Conservation (phyloP, 2,329 filamentous ascomycete genomes). For the Polytolypa hystricis region DNA sequence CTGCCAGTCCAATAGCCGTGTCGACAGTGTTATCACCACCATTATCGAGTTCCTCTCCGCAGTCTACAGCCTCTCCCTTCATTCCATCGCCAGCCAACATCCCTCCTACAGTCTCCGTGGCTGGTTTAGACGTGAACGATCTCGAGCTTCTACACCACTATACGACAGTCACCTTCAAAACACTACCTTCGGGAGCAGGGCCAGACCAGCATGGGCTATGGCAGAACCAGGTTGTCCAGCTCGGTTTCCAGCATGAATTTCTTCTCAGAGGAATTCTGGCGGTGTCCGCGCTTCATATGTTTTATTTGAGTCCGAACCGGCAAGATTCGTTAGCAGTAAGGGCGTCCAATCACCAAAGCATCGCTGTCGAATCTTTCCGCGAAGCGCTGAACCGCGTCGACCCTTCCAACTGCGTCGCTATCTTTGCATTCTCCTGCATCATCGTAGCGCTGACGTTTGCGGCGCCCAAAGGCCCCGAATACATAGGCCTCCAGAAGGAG, state of each 20-base stretch:
- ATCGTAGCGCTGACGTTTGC: conserved; percentile 21
- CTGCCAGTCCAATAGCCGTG: conserved; percentile 5
- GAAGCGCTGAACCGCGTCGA: conserved; percentile 22
- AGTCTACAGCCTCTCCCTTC: background rate
- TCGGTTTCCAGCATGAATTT: conserved; percentile 28
- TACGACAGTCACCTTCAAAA: conserved; percentile 17
- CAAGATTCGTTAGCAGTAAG: conserved; percentile 16
- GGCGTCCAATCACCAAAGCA: conserved; percentile 20
- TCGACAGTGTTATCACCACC: conserved; percentile 3
- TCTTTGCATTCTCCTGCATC: conserved; percentile 25
- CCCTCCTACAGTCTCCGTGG: conserved; percentile 14
- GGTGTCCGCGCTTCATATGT: conserved; percentile 28
- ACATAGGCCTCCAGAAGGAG: conserved; percentile 17
- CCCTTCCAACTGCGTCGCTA: conserved; percentile 28
- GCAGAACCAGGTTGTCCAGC: conserved; percentile 18
- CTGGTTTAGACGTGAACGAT: conserved; percentile 21
- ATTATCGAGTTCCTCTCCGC: background rate
- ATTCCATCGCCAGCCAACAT: conserved; percentile 4
- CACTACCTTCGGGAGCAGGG: conserved; percentile 14
- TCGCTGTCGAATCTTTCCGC: conserved; percentile 17
- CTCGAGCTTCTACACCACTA: conserved; percentile 21
- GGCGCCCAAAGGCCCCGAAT: conserved; percentile 10
- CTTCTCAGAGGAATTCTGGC: conserved; percentile 29
- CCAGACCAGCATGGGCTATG: conserved; percentile 19
- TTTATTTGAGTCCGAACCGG: conserved; percentile 20